Conservation (phyloP, 2,329 filamentous ascomycete genomes). For the Orbilia ellipsospora region DNA sequence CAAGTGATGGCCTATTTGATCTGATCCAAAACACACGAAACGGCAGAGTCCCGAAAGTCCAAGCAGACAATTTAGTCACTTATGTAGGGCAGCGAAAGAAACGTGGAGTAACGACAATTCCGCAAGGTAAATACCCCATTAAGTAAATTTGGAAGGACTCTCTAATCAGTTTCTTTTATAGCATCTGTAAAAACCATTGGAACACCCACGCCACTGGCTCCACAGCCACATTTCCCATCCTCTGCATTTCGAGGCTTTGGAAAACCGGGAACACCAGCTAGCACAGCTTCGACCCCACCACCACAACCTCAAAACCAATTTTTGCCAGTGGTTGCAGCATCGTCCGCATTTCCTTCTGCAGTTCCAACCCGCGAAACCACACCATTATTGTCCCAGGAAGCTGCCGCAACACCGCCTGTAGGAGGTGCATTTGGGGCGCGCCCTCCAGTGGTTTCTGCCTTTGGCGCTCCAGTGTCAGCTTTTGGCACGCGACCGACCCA, state of each 20-base stretch:
- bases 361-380: conserved; percentile 26
- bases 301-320: conserved; percentile 16
- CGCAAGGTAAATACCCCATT: conserved; percentile 8
- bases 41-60: conserved; percentile 22
- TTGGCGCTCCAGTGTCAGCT: conserved; percentile 34
- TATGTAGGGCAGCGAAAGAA: conserved; percentile 31
- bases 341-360: conserved; percentile 19
- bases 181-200: conserved; percentile 16
- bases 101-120: conserved; percentile 3
- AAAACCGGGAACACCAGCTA: conserved; percentile 5
- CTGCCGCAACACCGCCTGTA: conserved; percentile 6
- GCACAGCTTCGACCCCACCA: conserved; percentile 1
- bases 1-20: conserved; percentile 32
- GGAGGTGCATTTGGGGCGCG: conserved; percentile 27
- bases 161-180: background rate
- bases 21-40: conserved; percentile 35
- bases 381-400: conserved; percentile 7
- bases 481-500: conserved; percentile 26
- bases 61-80: conserved; percentile 20
- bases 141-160: too few species aligned
- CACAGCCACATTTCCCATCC: conserved; percentile 15
- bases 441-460: conserved; percentile 25
- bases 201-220: background rate
- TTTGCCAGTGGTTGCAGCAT: conserved; percentile 7
- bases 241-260: conserved; percentile 30